Percentiles rank a stretch among this genome's conserved stretches.
These are phyloP conservation scores for Curvularia verruculosa DNA, from an alignment of 2,329 filamentous ascomycete species.

Conservation along the genomic window DNA sequence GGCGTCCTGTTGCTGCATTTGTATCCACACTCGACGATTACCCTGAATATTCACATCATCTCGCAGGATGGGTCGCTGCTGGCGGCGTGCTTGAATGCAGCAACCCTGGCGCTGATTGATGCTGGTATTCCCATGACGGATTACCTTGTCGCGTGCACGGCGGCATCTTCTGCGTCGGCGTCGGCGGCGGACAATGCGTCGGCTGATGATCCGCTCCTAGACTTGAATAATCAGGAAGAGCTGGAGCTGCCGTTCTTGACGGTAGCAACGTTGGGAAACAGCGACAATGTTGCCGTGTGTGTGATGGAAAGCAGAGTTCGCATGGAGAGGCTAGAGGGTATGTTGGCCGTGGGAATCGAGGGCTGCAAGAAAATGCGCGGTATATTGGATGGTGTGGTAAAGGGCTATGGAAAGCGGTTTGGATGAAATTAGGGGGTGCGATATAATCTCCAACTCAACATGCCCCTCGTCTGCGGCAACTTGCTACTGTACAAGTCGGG, in stretches of 20 bases:
- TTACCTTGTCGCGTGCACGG: constrained; percentile 86
- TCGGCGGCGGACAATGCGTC: constrained; percentile 63
- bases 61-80: constrained; percentile 89
- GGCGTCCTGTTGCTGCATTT: constrained; percentile 82
- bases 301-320: constrained; percentile 91
- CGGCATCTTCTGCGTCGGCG: constrained; percentile 73
- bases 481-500: neutral
- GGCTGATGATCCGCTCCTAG: constrained; percentile 75
- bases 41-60: constrained; percentile 82
- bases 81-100: constrained; percentile 87
- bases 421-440: constrained; percentile 17
- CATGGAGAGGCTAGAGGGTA: constrained; percentile 79
- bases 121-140: constrained; percentile 95
- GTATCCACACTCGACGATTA: constrained; percentile 86
- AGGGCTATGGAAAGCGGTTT: constrained; percentile 46
- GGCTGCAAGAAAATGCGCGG: constrained; percentile 85
- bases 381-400: constrained; percentile 79
- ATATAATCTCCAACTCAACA: neutral
- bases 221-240: constrained; percentile 80
- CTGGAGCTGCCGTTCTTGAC: constrained; percentile 89
- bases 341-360: constrained; percentile 90
- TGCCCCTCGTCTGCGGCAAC: neutral
- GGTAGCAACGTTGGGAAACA: constrained; percentile 76
- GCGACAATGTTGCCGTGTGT: constrained; percentile 77
- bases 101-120: constrained; percentile 89